A percentile compares a stretch with the other conserved stretches of the same genome.
Conservation (phyloP, 805 yeast genomes). For the Candida silvatica region DNA sequence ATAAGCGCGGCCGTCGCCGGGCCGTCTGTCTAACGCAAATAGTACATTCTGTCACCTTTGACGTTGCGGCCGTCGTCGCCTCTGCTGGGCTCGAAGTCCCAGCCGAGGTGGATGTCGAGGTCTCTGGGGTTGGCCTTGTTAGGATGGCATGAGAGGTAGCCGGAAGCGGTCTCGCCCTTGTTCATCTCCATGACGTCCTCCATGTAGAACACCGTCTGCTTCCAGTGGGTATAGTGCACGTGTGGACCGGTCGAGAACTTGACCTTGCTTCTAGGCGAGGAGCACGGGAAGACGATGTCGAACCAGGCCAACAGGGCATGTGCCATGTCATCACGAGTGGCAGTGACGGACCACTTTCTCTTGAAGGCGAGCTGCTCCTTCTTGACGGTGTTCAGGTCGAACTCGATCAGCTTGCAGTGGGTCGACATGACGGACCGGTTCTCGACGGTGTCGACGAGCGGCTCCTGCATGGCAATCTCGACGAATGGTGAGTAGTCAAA, state of each 20-base stretch:
- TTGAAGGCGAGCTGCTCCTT: conserved; percentile 75
- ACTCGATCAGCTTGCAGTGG: conserved; percentile 59
- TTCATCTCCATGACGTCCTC: conserved; percentile 61
- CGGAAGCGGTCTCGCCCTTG: conserved; percentile 67
- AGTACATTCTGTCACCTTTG: conserved; percentile 54
- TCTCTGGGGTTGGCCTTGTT: conserved; percentile 79
- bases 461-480: conserved; percentile 82
- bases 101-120: conserved; percentile 68
- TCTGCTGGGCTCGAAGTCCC: conserved; percentile 39
- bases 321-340: conserved; percentile 69
- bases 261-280: conserved; percentile 45
- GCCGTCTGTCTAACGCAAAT: conserved; percentile 63
- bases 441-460: conserved; percentile 93
- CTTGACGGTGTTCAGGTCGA: conserved; percentile 85
- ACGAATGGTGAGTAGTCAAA: conserved; percentile 92
- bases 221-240: conserved; percentile 96
- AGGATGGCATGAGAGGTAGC: conserved; percentile 70
- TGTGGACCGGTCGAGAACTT: conserved; percentile 91
- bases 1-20: neutral
- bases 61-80: conserved; percentile 36
- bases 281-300: conserved; percentile 69
- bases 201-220: conserved; percentile 91
- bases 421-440: conserved; percentile 65
- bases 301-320: conserved; percentile 95
- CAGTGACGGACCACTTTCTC: conserved; percentile 58